phyloP scores from a whole-genome alignment of 768 basidiomycete species.

The Gloeostereum incarnatum region DNA sequence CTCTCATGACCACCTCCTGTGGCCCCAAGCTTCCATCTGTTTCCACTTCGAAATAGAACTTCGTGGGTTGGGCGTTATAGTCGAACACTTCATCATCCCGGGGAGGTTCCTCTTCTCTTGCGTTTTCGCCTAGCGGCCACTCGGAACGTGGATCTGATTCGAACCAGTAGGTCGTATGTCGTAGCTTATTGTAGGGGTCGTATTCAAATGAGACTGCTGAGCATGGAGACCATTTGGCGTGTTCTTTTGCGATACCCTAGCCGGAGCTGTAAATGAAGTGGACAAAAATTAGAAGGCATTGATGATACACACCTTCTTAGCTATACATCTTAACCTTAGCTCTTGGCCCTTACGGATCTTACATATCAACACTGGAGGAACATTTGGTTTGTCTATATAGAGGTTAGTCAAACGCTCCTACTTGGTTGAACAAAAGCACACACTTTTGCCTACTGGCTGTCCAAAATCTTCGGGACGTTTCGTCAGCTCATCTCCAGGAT shows the following conservation, averaged over 20 bases:
- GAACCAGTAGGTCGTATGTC: conserved; percentile 94
- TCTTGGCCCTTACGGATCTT: conserved; percentile 95
- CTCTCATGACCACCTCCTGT: conserved; percentile 86
- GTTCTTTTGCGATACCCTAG: conserved; percentile 95
- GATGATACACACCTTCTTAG: conserved; percentile 69
- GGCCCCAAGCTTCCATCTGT: conserved; percentile 85
- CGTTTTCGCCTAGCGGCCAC: conserved; percentile 90
- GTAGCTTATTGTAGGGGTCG: conserved; percentile 94
- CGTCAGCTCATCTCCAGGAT: conserved; percentile 59
- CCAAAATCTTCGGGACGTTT: conserved; percentile 75
- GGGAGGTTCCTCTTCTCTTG: conserved; percentile 71
- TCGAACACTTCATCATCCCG: conserved; percentile 82
- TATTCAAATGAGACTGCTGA: conserved; percentile 96
- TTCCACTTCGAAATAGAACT: conserved; percentile 94
- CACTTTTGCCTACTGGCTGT: conserved; percentile 78
- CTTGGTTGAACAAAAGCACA: conserved; percentile 13
- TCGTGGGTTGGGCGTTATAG: conserved; percentile 76
- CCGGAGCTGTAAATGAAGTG: conserved; percentile 3
- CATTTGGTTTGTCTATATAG: conserved; percentile 44
- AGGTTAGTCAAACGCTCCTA: conserved; percentile 6
- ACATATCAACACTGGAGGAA: conserved; percentile 72
- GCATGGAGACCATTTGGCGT: conserved; percentile 98
- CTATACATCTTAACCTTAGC: conserved; percentile 74
- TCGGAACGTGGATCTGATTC: conserved; percentile 75
- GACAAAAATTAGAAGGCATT: background rate